Base-by-base conservation (phyloP, 2,329 filamentous ascomycete species). In the Sporothrix dimorphospora region DNA sequence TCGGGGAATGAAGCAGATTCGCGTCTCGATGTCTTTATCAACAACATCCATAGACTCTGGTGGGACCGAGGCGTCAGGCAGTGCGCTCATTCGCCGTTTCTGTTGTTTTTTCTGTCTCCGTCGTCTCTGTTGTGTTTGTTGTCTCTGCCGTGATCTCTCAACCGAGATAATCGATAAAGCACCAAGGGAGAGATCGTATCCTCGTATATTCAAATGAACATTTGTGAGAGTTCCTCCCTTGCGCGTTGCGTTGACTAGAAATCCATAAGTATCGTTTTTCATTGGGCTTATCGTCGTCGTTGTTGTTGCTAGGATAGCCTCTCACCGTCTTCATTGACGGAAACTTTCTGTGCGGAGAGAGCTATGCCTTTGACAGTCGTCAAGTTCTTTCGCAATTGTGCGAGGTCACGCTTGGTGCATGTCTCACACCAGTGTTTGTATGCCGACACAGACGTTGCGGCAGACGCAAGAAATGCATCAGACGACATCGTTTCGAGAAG, bases 1-100 rank as follows among this genome's bases (percentile, higher is more conserved):
- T 30, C 27, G 53, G 53, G 53, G 53, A 57, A 57, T 34, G 53
- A 57, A 57, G 53, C 53, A 57, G 53, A 51, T 51, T 51, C n/a
- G 49, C 3, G 49, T 51, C 49, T 51, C 49, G 5, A 21, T 24
- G n/a, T 51, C 49, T 24, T 21, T 51, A 5, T 51, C 49, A 19
- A 19, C 49, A 5, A 21, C 47, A 51, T 51, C 16, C 47, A 51
- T 19, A 19, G 21, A 19, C 47, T 51, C 47, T 24, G 47, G 21
- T 51, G 47, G 47, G 19, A 21, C 21, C 9, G 47, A 19, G 19
- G 47, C 47, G 47, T 51, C 21, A 21, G 47, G 47, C 47, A 19
- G 47, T 21, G 21, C 19, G 21, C 3, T 21, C 49, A 21, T 24
- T 51, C 49, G 49, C 49, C 49, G 49, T 51, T 7, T 51, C 21